These are phyloP conservation scores for Fusarium penzigii DNA, from an alignment of 2,329 filamentous ascomycete genomes.

Conservation along the genomic window DNA sequence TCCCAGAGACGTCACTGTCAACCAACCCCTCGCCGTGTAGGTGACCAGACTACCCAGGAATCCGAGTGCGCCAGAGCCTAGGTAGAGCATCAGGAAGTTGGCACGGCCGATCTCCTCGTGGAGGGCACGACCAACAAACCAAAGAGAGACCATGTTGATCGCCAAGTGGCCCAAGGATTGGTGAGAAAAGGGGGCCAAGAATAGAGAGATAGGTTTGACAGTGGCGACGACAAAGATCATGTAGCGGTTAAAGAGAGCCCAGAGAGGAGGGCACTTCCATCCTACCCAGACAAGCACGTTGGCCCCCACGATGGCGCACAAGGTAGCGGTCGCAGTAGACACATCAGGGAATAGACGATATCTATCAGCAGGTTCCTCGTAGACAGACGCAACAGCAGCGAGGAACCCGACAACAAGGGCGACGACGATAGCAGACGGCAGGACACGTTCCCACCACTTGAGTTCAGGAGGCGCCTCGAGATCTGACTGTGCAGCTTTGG, in stretches of 20 bases:
- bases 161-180: conserved; percentile 60
- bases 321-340: conserved; percentile 63
- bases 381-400: conserved; percentile 47
- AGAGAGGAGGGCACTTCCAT: conserved; percentile 67
- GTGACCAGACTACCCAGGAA: conserved; percentile 58
- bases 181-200: conserved; percentile 72
- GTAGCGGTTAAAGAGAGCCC: conserved; percentile 67
- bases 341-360: conserved; percentile 61
- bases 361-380: conserved; percentile 53
- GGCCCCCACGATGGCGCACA: conserved; percentile 59
- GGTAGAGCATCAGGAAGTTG: conserved; percentile 68
- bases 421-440: conserved; percentile 54
- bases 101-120: conserved; percentile 72
- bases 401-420: conserved; percentile 46
- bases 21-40: conserved; percentile 47
- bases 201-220: conserved; percentile 60
- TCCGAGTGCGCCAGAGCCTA: conserved; percentile 58
- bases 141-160: conserved; percentile 66
- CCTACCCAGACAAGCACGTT: conserved; percentile 58
- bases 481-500: conserved; percentile 49
- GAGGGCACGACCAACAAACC: conserved; percentile 65
- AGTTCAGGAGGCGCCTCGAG: conserved; percentile 55
- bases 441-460: conserved; percentile 51
- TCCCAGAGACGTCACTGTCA: conserved; percentile 59
- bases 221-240: conserved; percentile 66